Evolutionary conservation across 2,329 filamentous ascomycete genomes (phyloP).

Genomic region (Sphaceloma murrayae): DNA sequence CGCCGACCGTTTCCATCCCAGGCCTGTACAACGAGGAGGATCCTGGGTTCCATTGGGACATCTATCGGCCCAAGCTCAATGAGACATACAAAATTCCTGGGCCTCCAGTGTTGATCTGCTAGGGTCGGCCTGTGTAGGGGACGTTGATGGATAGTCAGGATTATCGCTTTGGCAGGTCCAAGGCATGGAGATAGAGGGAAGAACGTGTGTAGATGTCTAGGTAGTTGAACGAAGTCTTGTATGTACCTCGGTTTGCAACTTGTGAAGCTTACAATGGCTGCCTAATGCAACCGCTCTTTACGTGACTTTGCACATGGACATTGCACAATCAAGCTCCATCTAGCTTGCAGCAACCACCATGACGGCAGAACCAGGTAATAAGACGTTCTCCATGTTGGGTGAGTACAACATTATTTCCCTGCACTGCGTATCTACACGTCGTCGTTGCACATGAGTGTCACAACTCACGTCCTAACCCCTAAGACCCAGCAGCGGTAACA

Average conservation of each 20-base stretch:
- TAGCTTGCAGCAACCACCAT: neutral
- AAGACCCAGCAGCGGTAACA: no score
- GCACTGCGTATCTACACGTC: no score
- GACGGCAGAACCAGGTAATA: neutral
- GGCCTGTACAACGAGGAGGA: neutral
- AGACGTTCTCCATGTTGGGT: slow-evolving; percentile 13
- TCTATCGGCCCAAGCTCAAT: neutral
- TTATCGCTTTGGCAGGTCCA: no score
- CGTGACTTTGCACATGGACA: no score
- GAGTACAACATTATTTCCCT: no score
- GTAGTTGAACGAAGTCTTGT: neutral
- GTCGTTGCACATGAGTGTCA: no score
- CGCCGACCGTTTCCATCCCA: neutral
- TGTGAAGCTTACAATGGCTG: neutral
- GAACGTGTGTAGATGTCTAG: no score
- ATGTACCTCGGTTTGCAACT: neutral
- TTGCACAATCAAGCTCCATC: neutral
- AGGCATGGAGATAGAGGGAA: no score
- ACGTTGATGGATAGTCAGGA: no score
- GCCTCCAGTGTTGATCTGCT: neutral
- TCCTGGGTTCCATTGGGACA: neutral
- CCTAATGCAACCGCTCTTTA: no score
- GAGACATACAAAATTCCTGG: neutral
- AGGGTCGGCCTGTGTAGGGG: no score
- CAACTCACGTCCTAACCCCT: no score